These are phyloP conservation scores for Lachnellula cervina DNA, from an alignment of 2,329 filamentous ascomycete species.

Conservation along the genomic window DNA sequence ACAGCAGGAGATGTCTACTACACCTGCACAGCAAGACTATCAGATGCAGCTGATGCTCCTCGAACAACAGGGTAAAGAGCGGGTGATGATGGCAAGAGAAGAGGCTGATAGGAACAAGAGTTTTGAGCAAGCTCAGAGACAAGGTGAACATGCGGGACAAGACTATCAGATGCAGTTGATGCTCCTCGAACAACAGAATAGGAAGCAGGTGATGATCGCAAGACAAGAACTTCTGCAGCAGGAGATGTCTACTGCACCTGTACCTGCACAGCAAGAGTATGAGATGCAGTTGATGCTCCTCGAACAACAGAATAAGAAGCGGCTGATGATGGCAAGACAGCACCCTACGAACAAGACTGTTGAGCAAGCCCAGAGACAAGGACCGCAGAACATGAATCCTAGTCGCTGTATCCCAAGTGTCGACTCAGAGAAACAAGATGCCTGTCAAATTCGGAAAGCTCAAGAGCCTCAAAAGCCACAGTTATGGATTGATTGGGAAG, in stretches of 20 bases:
- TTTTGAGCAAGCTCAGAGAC: constrained; percentile 2
- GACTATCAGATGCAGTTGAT: constrained; percentile 84
- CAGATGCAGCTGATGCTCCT: constrained; percentile 81
- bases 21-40: constrained; percentile 59
- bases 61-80: constrained; percentile 78
- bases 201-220: constrained; percentile 75
- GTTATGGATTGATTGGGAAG: not conserved
- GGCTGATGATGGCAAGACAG: constrained; percentile 71
- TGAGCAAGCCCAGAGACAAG: constrained; percentile 2
- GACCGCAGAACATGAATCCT: not conserved
- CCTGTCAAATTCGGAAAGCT: not conserved
- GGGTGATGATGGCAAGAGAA: constrained; percentile 73
- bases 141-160: constrained; percentile 42
- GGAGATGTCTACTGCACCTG: too few relatives aligned
- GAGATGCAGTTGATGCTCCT: too few relatives aligned
- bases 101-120: constrained; percentile 5
- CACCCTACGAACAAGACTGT: not conserved
- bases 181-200: constrained; percentile 78
- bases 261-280: too few relatives aligned
- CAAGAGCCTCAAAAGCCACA: not conserved
- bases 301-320: constrained; percentile 84
- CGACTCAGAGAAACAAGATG: too few relatives aligned
- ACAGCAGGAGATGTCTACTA: constrained; percentile 62
- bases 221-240: too few relatives aligned
- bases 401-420: too few relatives aligned